Percentiles rank a stretch among this genome's conserved stretches.
Evolutionary conservation across 345 rosid species (phyloP).

Genomic region (Heritiera fomes): DNA sequence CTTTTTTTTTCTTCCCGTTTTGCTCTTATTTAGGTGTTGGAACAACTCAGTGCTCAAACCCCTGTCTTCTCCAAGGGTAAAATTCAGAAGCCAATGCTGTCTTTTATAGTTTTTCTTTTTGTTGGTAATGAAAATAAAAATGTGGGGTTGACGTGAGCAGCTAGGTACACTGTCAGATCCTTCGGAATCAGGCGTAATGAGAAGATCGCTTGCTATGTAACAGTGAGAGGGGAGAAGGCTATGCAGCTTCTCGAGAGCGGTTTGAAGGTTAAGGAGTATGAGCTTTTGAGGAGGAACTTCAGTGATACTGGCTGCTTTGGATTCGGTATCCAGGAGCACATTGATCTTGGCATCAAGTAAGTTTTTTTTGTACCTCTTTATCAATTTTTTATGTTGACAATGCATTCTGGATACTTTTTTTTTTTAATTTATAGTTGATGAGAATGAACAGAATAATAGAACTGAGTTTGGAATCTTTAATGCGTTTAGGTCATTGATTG

Average conservation of each 20-base stretch:
- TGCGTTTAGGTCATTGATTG: constrained; percentile 4
- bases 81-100: background rate
- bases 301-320: constrained; percentile 98
- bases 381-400: background rate
- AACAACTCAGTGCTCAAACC: constrained; percentile 88
- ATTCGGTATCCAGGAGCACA: constrained; percentile 97
- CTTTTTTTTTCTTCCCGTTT: background rate
- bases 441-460: background rate
- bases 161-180: constrained; percentile 96
- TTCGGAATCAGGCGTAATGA: constrained; percentile 97
- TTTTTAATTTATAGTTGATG: too few species aligned
- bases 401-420: background rate
- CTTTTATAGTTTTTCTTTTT: background rate
- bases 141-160: constrained; percentile 33
- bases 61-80: constrained; percentile 96
- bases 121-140: background rate
- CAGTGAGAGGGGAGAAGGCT: constrained; percentile 96
- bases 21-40: constrained; percentile 51
- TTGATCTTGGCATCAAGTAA: constrained; percentile 96
- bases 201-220: constrained; percentile 95
- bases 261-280: constrained; percentile 93
- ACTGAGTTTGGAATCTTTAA: background rate
- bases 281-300: constrained; percentile 88
- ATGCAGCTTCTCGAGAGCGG: constrained; percentile 99
- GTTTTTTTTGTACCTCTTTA: background rate